phyloP scores from a whole-genome alignment of 441 rosid species.

The Bruguiera hainesii region DNA sequence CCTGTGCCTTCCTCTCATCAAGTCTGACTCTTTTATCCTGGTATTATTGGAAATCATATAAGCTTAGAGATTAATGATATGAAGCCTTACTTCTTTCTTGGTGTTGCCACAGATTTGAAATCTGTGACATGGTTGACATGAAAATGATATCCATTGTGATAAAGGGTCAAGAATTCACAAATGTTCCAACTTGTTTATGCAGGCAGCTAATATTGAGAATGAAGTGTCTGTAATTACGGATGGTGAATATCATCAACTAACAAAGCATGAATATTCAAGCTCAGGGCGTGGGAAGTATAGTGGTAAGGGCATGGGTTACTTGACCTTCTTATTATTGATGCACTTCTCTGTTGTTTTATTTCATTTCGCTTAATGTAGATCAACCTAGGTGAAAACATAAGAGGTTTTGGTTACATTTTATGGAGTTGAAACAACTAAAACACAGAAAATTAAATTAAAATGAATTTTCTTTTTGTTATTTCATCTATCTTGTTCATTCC shows the following conservation, averaged over 20 bases:
- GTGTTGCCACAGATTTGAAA: no score
- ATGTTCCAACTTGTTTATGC: slow-evolving; percentile 22
- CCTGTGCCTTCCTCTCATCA: no score
- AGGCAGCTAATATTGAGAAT: slow-evolving; percentile 84
- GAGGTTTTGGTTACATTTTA: neutral
- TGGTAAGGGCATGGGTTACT: slow-evolving; percentile 39
- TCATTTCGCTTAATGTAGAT: neutral
- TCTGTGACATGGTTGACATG: no score
- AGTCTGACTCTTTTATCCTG: no score
- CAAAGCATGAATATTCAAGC: slow-evolving; percentile 61
- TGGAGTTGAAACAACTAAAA: slow-evolving; percentile 4
- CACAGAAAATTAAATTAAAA: neutral
- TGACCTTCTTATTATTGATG: neutral
- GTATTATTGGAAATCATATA: no score
- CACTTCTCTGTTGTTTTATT: neutral
- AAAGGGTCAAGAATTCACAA: neutral
- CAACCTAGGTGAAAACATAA: neutral
- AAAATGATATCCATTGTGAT: no score
- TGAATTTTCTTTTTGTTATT: neutral
- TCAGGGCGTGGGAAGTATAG: slow-evolving; percentile 65
- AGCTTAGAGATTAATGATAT: no score
- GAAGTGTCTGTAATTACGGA: slow-evolving; percentile 66
- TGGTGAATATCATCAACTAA: slow-evolving; percentile 50
- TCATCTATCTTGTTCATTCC: neutral
- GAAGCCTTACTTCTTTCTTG: no score